These are phyloP conservation scores for Solanum tarijense DNA, from an alignment of 257 asterid genomes.

Conservation along the genomic window DNA sequence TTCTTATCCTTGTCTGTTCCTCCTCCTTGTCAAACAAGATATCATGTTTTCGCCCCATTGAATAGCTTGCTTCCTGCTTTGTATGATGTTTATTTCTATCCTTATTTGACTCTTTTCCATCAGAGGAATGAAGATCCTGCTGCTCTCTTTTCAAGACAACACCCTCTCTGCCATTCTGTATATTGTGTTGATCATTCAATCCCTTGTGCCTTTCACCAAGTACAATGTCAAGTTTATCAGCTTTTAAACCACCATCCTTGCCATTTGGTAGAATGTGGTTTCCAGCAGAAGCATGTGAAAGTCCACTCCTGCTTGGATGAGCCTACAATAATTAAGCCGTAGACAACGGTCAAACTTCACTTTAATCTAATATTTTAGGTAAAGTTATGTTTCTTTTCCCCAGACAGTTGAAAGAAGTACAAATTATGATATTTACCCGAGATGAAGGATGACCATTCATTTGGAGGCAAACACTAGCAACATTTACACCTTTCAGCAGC, in stretches of 20 bases:
- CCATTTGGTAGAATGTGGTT: constrained; percentile 20
- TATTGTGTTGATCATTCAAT: constrained; percentile 17
- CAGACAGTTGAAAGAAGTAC: neutral
- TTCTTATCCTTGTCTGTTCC: constrained; percentile 21
- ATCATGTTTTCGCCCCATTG: constrained; percentile 19
- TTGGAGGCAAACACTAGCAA: neutral
- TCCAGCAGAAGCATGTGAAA: constrained; percentile 9
- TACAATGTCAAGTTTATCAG: constrained; percentile 8
- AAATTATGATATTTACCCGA: neutral
- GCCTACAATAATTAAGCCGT: constrained; percentile 10
- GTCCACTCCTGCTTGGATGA: constrained; percentile 9
- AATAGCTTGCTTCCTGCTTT: constrained; percentile 26
- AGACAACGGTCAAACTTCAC: neutral
- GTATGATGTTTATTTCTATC: constrained; percentile 16
- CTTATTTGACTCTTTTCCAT: constrained; percentile 22
- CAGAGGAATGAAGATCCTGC: constrained; percentile 10
- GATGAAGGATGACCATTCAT: neutral
- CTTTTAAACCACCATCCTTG: constrained; percentile 25
- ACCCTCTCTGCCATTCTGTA: constrained; percentile 19
- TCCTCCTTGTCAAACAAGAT: constrained; percentile 19
- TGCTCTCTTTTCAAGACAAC: constrained; percentile 28
- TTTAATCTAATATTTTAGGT: neutral
- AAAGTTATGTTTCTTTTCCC: neutral
- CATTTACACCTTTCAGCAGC: neutral
- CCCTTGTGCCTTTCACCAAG: constrained; percentile 26